Percentiles rank a stretch among this genome's conserved stretches.
These are phyloP conservation scores for Fusarium sp. DNA, from an alignment of 2,329 filamentous ascomycete genomes.

Conservation along the genomic window DNA sequence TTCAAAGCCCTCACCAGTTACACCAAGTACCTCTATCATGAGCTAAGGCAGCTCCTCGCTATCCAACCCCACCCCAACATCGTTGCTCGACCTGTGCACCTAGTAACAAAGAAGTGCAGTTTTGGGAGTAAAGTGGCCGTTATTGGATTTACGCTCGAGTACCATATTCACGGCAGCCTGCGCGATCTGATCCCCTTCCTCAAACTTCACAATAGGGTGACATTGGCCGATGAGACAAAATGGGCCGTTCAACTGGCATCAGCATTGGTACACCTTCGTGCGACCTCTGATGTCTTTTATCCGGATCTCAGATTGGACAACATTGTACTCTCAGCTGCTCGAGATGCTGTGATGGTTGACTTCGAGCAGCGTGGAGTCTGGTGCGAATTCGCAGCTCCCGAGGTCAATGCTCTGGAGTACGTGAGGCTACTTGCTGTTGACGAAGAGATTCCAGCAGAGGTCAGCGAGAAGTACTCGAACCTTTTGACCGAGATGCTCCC, in stretches of 20 bases:
- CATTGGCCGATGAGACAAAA: conserved; percentile 61
- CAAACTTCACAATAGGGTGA: conserved; percentile 62
- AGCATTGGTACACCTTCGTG: conserved; percentile 66
- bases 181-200: conserved; percentile 69
- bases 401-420: conserved; percentile 73
- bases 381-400: conserved; percentile 73
- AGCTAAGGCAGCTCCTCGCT: conserved; percentile 68
- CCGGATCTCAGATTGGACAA: conserved; percentile 74
- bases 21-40: conserved; percentile 73
- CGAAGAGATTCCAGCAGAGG: conserved; percentile 59
- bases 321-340: conserved; percentile 64
- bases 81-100: conserved; percentile 65
- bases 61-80: conserved; percentile 68
- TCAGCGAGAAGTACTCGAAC: conserved; percentile 58
- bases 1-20: conserved; percentile 72
- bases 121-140: conserved; percentile 71
- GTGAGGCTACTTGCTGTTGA: conserved; percentile 67
- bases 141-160: conserved; percentile 70
- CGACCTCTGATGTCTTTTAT: conserved; percentile 65
- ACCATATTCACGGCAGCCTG: conserved; percentile 68
- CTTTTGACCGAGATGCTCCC: conserved; percentile 63
- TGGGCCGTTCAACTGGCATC: conserved; percentile 69
- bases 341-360: conserved; percentile 70
- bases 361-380: conserved; percentile 75
- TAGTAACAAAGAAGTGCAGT: conserved; percentile 69